phyloP scores from a whole-genome alignment of 1,284 basidiomycete species.

The Bondarzewia mesenterica region DNA sequence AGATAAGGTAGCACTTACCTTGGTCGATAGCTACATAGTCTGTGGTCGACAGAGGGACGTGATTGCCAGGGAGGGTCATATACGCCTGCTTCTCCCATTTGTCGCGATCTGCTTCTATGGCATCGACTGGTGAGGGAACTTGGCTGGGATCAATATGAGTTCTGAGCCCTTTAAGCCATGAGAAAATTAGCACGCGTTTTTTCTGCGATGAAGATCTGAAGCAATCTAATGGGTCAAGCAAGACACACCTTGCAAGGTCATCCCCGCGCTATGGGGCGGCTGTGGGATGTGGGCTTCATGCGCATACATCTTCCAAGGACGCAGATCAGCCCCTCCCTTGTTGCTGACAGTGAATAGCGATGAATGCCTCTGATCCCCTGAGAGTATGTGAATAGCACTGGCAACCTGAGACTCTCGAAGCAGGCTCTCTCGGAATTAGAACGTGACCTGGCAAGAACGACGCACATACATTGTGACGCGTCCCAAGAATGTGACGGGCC shows the following conservation, averaged over 20 bases:
- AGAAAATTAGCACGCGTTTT: not conserved
- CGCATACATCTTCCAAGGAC: too few relatives aligned
- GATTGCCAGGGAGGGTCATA: conserved; percentile 68
- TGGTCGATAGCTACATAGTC: conserved; percentile 91
- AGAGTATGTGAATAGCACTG: too few relatives aligned
- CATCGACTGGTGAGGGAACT: conserved; percentile 86
- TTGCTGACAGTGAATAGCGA: too few relatives aligned
- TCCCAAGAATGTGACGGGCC: too few relatives aligned
- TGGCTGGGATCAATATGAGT: conserved; percentile 86
- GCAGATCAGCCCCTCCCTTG: too few relatives aligned
- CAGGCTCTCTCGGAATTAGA: too few relatives aligned
- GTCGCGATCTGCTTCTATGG: conserved; percentile 78
- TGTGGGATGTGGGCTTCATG: conserved; percentile 52
- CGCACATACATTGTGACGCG: too few relatives aligned
- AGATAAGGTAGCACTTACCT: conserved; percentile 42
- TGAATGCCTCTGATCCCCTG: too few relatives aligned
- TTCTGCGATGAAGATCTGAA: not conserved
- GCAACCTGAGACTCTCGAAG: too few relatives aligned
- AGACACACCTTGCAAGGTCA: conserved; percentile 48
- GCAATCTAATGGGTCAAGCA: not conserved
- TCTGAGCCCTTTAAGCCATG: conserved; percentile 46
- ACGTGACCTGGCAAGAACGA: too few relatives aligned
- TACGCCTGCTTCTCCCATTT: conserved; percentile 78
- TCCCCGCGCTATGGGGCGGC: conserved; percentile 76
- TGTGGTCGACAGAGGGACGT: conserved; percentile 80